phyloP scores from a whole-genome alignment of 768 basidiomycete genomes.

The Auricularia heimuer region DNA sequence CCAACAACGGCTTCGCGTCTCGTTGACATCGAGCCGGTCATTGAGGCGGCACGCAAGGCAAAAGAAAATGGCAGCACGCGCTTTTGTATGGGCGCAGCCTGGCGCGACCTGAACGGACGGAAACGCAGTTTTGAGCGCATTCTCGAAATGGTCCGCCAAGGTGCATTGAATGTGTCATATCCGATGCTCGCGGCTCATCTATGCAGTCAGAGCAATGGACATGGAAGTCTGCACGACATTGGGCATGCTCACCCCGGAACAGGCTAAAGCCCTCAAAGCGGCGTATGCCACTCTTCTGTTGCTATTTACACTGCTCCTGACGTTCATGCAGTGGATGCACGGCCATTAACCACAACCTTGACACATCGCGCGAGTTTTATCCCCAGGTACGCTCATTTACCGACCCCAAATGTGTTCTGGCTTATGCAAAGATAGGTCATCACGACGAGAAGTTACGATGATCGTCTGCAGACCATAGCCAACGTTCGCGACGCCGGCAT shows the following conservation, averaged over 20 bases:
- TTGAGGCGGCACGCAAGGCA: conserved; percentile 86
- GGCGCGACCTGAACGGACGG: conserved; percentile 87
- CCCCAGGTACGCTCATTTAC: conserved; percentile 50
- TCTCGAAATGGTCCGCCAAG: conserved; percentile 76
- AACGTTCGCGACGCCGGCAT: conserved; percentile 93
- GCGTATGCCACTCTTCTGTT: conserved; percentile 45
- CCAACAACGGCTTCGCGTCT: conserved; percentile 81
- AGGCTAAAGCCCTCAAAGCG: conserved; percentile 84
- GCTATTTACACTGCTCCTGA: background rate
- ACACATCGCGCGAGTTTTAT: conserved; percentile 95
- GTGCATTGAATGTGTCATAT: background rate
- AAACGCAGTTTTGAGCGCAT: conserved; percentile 93
- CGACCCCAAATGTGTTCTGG: background rate
- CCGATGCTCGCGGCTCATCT: conserved; percentile 3
- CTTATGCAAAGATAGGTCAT: conserved; percentile 54
- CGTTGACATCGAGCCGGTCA: conserved; percentile 82
- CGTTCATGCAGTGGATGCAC: conserved; percentile 60
- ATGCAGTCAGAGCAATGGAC: conserved; percentile 73
- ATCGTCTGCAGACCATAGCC: conserved; percentile 78
- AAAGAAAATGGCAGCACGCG: conserved; percentile 95
- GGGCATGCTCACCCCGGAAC: conserved; percentile 91
- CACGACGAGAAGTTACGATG: conserved; percentile 89
- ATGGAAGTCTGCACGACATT: conserved; percentile 99
- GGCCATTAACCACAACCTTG: conserved; percentile 97
- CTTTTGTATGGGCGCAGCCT: conserved; percentile 99